Percentiles rank a stretch among this genome's conserved stretches.
These are phyloP conservation scores for Starmera dryadoides DNA, from an alignment of 805 yeast genomes.

Conservation along the genomic window DNA sequence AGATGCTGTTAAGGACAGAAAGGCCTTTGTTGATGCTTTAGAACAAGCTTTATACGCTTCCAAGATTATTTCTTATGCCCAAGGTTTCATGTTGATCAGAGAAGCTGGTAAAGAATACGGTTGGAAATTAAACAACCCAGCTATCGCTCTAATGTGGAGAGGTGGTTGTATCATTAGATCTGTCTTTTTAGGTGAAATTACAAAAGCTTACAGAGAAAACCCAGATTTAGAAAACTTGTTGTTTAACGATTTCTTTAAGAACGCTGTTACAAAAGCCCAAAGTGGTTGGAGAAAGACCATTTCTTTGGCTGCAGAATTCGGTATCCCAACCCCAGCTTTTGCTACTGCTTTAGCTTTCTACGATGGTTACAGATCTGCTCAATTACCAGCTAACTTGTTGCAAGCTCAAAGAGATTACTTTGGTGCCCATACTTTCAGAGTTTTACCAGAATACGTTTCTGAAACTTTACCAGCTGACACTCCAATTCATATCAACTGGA, in stretches of 20 bases:
- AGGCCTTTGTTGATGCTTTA: slow-evolving; percentile 82
- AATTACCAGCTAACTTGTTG: slow-evolving; percentile 93
- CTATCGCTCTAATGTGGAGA: slow-evolving; percentile 99
- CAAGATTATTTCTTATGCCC: slow-evolving; percentile 96
- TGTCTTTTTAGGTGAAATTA: slow-evolving; percentile 94
- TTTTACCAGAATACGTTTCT: slow-evolving; percentile 79
- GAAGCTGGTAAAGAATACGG: slow-evolving; percentile 96
- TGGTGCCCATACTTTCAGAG: slow-evolving; percentile 99
- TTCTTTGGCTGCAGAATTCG: slow-evolving; percentile 69
- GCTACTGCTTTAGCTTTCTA: slow-evolving; percentile 94
- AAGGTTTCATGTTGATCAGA: slow-evolving; percentile 98
- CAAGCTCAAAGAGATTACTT: slow-evolving; percentile 99
- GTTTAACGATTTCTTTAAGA: slow-evolving; percentile 90
- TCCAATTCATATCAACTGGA: slow-evolving; percentile 97
- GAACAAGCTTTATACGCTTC: slow-evolving; percentile 99
- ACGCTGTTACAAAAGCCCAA: slow-evolving; percentile 91
- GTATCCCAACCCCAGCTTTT: slow-evolving; percentile 98
- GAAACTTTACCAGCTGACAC: slow-evolving; percentile 69
- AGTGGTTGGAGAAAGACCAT: slow-evolving; percentile 90
- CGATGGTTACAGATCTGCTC: slow-evolving; percentile 96
- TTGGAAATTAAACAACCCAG: slow-evolving; percentile 97
- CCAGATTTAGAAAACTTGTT: slow-evolving; percentile 92
- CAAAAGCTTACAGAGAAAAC: slow-evolving; percentile 89
- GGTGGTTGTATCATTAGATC: slow-evolving; percentile 99
- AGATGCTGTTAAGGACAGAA: slow-evolving; percentile 64